Evolutionary conservation across 768 basidiomycete species (phyloP).

Genomic region (Tricholomella constricta): DNA sequence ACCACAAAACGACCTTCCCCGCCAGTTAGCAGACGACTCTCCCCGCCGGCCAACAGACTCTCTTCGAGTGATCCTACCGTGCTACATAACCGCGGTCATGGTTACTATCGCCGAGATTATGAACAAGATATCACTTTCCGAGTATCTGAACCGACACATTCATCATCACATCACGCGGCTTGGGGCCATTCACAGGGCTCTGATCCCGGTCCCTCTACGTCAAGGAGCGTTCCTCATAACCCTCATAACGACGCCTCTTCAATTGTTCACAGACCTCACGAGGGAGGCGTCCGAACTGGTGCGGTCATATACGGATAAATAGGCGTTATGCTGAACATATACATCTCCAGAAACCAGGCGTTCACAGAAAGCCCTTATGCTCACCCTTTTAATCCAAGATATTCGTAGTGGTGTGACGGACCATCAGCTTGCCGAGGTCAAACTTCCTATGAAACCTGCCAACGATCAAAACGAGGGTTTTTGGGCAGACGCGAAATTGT

Average conservation of each 20-base stretch:
- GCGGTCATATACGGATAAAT: neutral
- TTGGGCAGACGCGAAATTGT: slow-evolving; percentile 72
- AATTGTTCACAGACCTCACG: neutral
- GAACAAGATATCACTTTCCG: slow-evolving; percentile 16
- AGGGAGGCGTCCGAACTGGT: slow-evolving; percentile 10
- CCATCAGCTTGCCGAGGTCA: slow-evolving; percentile 65
- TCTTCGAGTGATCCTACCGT: slow-evolving; percentile 5
- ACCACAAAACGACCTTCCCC: neutral
- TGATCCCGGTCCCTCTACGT: neutral
- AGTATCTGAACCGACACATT: neutral
- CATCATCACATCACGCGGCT: neutral
- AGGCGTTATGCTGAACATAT: neutral
- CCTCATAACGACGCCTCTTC: neutral
- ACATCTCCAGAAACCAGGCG: slow-evolving; percentile 12
- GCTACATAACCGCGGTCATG: slow-evolving; percentile 5
- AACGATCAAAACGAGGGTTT: slow-evolving; percentile 56
- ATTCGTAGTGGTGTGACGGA: slow-evolving; percentile 54
- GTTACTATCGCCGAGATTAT: slow-evolving; percentile 37
- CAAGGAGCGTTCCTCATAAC: too few relatives aligned
- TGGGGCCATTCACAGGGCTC: neutral
- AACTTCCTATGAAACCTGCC: slow-evolving; percentile 52
- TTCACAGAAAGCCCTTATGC: slow-evolving; percentile 39
- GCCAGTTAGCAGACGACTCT: neutral
- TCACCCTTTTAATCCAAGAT: slow-evolving; percentile 72
- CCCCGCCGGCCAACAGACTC: neutral